phyloP scores from a whole-genome alignment of 768 basidiomycete genomes.

The Infundibulicybe gibba region DNA sequence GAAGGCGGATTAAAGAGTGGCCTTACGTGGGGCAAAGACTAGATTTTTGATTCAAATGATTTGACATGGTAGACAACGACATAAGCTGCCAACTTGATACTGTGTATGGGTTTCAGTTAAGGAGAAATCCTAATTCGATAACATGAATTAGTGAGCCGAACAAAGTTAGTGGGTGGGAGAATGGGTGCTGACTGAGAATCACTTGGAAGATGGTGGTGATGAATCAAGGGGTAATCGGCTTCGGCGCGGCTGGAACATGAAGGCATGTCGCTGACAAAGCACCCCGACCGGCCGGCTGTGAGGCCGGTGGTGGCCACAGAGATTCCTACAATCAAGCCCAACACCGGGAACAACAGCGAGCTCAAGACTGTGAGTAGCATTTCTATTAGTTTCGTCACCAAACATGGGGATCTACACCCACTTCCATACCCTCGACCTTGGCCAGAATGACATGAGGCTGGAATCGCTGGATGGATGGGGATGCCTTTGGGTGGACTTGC shows the following conservation, averaged over 20 bases:
- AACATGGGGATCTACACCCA: slow-evolving; percentile 3
- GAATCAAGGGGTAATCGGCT: too few species aligned
- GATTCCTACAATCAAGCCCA: slow-evolving; percentile 13
- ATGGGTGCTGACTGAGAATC: too few species aligned
- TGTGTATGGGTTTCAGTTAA: slow-evolving; percentile 17
- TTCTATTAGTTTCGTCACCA: slow-evolving; percentile 1
- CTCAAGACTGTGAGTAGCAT: slow-evolving; percentile 34
- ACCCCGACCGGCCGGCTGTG: too few species aligned
- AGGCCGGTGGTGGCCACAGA: too few species aligned
- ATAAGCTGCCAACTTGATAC: slow-evolving; percentile 84
- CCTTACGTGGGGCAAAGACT: slow-evolving; percentile 94
- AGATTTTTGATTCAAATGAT: slow-evolving; percentile 75
- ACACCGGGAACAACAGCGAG: slow-evolving; percentile 34
- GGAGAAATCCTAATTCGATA: too few species aligned
- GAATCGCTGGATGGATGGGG: slow-evolving; percentile 48
- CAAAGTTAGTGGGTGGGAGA: too few species aligned
- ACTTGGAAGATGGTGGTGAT: too few species aligned
- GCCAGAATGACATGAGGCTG: background rate
- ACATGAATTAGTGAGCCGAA: too few species aligned
- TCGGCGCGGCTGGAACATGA: too few species aligned
- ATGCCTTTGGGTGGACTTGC: slow-evolving; percentile 35
- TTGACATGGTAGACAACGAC: slow-evolving; percentile 72
- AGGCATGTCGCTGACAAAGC: too few species aligned
- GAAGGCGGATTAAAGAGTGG: background rate
- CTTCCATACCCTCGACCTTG: slow-evolving; percentile 8